Conservation (phyloP, 805 yeast genomes). For the Sugiyamaella floridensis region DNA sequence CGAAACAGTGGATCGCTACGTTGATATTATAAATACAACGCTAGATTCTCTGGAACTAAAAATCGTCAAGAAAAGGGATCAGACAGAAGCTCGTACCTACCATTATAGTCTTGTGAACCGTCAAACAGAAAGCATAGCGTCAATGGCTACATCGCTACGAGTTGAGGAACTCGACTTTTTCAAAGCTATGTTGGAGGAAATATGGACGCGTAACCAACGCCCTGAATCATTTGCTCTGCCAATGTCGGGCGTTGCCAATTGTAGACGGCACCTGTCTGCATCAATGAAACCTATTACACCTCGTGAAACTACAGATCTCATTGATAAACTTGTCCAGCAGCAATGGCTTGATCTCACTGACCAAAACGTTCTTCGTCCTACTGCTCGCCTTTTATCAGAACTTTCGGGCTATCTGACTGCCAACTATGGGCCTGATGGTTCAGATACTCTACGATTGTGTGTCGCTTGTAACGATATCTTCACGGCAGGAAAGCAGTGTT, state of each 20-base stretch:
- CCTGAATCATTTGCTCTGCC: constrained; percentile 5
- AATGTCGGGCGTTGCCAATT: neutral
- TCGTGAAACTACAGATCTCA: constrained; percentile 4
- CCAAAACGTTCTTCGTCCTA: constrained; percentile 17
- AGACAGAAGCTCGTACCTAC: constrained; percentile 27
- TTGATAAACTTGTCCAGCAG: constrained; percentile 3
- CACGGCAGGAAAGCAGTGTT: constrained; percentile 45
- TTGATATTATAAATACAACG: constrained; percentile 29
- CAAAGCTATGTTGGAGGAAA: constrained; percentile 39
- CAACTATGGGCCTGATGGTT: constrained; percentile 32
- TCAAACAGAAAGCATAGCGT: constrained; percentile 34
- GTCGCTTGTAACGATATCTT: constrained; percentile 46
- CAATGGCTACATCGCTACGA: constrained; percentile 31
- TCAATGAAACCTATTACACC: neutral
- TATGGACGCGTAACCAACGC: constrained; percentile 25
- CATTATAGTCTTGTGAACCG: constrained; percentile 39
- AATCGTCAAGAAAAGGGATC: constrained; percentile 37
- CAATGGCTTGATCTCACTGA: neutral
- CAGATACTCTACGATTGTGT: constrained; percentile 36
- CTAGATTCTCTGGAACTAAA: constrained; percentile 34
- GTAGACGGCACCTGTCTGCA: neutral
- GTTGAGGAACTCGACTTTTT: constrained; percentile 40
- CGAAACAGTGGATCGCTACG: constrained; percentile 7
- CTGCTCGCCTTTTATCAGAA: constrained; percentile 42
- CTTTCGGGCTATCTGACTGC: constrained; percentile 38